Evolutionary conservation across 805 yeast species (phyloP).

Genomic region (Suhomyces emberorum): DNA sequence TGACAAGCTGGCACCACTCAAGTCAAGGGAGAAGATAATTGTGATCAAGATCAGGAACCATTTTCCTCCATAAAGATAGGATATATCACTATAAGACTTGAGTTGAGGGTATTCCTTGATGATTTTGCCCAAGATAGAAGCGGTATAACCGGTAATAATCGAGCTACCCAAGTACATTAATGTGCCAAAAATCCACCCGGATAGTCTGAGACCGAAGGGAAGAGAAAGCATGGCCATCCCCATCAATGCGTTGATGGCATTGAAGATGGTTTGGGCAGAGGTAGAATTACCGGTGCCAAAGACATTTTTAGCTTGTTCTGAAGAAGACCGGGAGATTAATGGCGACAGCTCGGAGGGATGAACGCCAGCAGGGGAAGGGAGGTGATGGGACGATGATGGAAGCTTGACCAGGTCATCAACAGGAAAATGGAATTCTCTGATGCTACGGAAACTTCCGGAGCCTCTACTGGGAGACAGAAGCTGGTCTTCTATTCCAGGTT

Average conservation of each 20-base stretch:
- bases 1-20: slow-evolving; percentile 79
- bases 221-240: slow-evolving; percentile 68
- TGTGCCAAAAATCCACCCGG: slow-evolving; percentile 67
- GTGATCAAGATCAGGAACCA: slow-evolving; percentile 72
- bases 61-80: slow-evolving; percentile 80
- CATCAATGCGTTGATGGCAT: slow-evolving; percentile 61
- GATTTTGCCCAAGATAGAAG: slow-evolving; percentile 67
- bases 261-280: slow-evolving; percentile 66
- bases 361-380: not conserved
- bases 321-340: not conserved
- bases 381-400: not conserved
- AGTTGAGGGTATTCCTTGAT: slow-evolving; percentile 77
- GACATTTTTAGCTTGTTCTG: not conserved
- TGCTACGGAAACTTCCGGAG: not conserved
- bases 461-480: slow-evolving; percentile 1
- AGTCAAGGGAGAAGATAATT: slow-evolving; percentile 68
- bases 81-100: slow-evolving; percentile 86
- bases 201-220: slow-evolving; percentile 60
- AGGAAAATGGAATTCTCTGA: slow-evolving; percentile 3
- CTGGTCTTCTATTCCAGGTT: slow-evolving; percentile 11
- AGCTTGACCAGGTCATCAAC: not conserved
- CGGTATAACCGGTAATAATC: slow-evolving; percentile 69
- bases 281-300: slow-evolving; percentile 42
- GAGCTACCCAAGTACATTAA: slow-evolving; percentile 61
- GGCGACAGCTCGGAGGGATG: not conserved